Evolutionary conservation across 2,329 filamentous ascomycete species (phyloP), one percentile per base, ranked within the genome.

Genomic region (Camillea tinctor): DNA sequence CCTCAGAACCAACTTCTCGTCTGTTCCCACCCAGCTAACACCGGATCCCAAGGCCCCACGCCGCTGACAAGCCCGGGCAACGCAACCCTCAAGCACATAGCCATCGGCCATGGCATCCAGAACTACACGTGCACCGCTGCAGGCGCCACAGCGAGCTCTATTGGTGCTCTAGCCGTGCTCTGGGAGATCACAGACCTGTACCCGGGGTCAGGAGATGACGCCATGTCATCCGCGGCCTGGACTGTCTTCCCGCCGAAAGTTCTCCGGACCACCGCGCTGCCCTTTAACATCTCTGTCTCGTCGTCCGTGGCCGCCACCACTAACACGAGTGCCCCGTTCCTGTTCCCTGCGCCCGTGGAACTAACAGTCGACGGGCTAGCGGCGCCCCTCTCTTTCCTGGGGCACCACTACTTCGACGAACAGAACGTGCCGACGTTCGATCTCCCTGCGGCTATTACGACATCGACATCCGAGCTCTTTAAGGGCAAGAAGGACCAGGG

Each of bases 351-450:
- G n/a, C 80, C 83, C 2, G 72, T 77, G 2, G 66, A 75, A 56
- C 72, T 86, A 56, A 62, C 68, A 9, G 68, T 80, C 36, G 60
- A 72, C 5, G 71, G 71, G 56, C 50, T 77, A 40, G 57, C 68
- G 5, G 49, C 52, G 11, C 63, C 70, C 1, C 60, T 83, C 5
- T 73, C 75, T 54, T 80, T 81, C 67, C 71, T 88, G 15, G 89
- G 89, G 26, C 81, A 85, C 67, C 89, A 92, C 79, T 90, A 80
- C 81, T 92, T 92, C 79, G 82, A 82, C 73, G 62, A 63, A 52
- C 64, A 69, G 51, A 75, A 80, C 63, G 74, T 77, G 0, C 89
- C 89, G 1, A 85, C 80, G 13, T 92, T 91, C 71, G 79, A 84
- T 60, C 77, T 91, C 44, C 54, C 60, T 20, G 49, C 53, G 71